A percentile compares a stretch with the other conserved stretches of the same genome.
Conservation (phyloP, 1,284 basidiomycete genomes). For the Microbotryum silenes-acaulis region DNA sequence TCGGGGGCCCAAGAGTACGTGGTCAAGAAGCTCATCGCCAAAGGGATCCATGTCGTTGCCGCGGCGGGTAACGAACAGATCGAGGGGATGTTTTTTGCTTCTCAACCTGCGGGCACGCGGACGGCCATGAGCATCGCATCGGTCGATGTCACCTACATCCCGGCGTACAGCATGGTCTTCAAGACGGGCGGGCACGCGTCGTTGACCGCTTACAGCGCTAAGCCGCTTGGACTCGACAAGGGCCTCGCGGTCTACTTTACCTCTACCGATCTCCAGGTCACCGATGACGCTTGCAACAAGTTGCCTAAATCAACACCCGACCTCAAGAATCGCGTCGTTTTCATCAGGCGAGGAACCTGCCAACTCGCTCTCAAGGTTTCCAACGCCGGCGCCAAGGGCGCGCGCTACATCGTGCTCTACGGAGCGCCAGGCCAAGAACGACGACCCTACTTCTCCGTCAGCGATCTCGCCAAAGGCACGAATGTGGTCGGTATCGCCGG, state of each 20-base stretch:
- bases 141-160: conserved; percentile 7
- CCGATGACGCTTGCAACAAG: conserved; percentile 51
- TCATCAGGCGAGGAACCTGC: conserved; percentile 51
- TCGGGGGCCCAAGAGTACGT: conserved; percentile 13
- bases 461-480: no score
- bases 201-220: conserved; percentile 30
- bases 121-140: conserved; percentile 9
- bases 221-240: conserved; percentile 26
- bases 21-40: conserved; percentile 8
- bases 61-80: conserved; percentile 20
- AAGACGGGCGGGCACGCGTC: conserved; percentile 33
- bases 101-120: conserved; percentile 11
- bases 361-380: conserved; percentile 18
- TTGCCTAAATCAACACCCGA: conserved; percentile 52
- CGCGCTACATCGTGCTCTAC: not conserved
- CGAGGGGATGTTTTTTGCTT: conserved; percentile 27
- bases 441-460: no score
- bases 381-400: conserved; percentile 8
- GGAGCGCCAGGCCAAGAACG: no score
- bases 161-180: conserved; percentile 33
- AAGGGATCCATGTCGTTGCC: conserved; percentile 14
- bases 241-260: conserved; percentile 37
- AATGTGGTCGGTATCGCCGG: no score
- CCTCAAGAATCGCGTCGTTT: conserved; percentile 47
- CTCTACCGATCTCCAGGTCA: conserved; percentile 37